These are phyloP conservation scores for Stephania cephalantha DNA, from an alignment of 164 flowering plant species.

Conservation along the genomic window DNA sequence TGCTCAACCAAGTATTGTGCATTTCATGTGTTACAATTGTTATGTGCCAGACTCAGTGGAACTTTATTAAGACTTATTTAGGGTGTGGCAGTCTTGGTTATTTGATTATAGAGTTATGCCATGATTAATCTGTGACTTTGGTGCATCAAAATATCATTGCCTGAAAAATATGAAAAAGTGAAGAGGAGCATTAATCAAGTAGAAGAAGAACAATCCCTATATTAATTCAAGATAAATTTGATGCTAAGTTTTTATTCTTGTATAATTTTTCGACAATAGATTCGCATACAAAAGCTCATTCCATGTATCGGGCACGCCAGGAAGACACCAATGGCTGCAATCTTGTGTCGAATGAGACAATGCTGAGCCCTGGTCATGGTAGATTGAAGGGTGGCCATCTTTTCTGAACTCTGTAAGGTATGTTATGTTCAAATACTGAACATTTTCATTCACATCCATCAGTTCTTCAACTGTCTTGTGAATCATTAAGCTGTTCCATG, in stretches of 20 bases:
- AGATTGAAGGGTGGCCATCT: conserved; percentile 61
- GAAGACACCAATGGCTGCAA: conserved; percentile 87
- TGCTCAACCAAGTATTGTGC: too few relatives aligned
- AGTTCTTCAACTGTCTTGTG: conserved; percentile 32
- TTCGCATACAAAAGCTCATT: conserved; percentile 57
- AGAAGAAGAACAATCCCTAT: neutral
- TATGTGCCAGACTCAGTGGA: too few relatives aligned
- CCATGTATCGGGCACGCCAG: conserved; percentile 85
- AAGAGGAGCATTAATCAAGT: too few relatives aligned
- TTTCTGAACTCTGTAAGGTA: conserved; percentile 52
- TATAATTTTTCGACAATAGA: conserved; percentile 28
- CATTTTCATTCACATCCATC: conserved; percentile 24
- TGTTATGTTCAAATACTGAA: conserved; percentile 51
- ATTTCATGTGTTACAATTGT: too few relatives aligned
- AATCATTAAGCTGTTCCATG: conserved; percentile 31
- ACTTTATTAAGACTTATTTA: too few relatives aligned
- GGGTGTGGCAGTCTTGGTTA: too few relatives aligned
- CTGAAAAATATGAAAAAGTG: too few relatives aligned
- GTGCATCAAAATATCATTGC: too few relatives aligned
- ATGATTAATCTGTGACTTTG: too few relatives aligned
- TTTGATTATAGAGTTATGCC: too few relatives aligned
- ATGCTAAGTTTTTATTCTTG: conserved; percentile 11
- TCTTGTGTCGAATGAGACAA: conserved; percentile 39
- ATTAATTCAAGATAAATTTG: too few relatives aligned
- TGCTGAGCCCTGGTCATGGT: conserved; percentile 50